Percentiles rank a stretch among this genome's conserved stretches.
Conservation (phyloP, 1,284 basidiomycete species). For the Cutaneotrichosporon sp. region DNA sequence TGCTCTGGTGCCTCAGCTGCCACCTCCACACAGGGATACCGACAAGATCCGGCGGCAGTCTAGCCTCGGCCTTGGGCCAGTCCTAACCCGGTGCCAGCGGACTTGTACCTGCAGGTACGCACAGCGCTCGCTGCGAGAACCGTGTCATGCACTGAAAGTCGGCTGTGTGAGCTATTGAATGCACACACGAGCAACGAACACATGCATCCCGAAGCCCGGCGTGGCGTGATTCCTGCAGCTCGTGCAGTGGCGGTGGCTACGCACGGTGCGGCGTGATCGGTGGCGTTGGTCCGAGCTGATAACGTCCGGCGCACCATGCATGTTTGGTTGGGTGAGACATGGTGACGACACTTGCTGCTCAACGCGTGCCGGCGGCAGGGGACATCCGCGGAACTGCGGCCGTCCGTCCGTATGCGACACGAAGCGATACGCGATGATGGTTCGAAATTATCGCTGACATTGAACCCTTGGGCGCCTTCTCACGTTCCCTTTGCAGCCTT, state of each 20-base stretch:
- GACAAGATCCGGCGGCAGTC: background rate
- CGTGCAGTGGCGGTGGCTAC: background rate
- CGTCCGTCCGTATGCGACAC: background rate
- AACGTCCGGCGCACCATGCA: too few species aligned
- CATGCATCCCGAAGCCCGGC: too few species aligned
- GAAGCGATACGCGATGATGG: background rate
- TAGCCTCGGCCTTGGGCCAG: background rate
- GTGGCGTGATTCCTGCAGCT: background rate
- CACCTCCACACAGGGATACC: background rate
- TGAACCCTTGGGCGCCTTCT: background rate
- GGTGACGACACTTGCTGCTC: background rate
- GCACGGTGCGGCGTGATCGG: background rate
- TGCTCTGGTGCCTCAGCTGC: background rate
- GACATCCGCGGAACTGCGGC: background rate
- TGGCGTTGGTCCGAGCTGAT: too few species aligned
- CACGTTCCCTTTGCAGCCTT: background rate
- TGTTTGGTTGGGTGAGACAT: background rate
- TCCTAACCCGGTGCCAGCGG: background rate
- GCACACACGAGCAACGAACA: too few species aligned
- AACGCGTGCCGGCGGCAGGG: background rate
- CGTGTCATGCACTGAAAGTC: background rate
- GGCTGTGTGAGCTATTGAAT: too few species aligned
- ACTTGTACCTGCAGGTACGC: background rate
- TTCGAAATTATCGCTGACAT: background rate
- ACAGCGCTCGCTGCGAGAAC: background rate